These are phyloP conservation scores for Linnemannia schmuckeri DNA, from an alignment of 192 early-diverging fungal species.

Conservation along the genomic window DNA sequence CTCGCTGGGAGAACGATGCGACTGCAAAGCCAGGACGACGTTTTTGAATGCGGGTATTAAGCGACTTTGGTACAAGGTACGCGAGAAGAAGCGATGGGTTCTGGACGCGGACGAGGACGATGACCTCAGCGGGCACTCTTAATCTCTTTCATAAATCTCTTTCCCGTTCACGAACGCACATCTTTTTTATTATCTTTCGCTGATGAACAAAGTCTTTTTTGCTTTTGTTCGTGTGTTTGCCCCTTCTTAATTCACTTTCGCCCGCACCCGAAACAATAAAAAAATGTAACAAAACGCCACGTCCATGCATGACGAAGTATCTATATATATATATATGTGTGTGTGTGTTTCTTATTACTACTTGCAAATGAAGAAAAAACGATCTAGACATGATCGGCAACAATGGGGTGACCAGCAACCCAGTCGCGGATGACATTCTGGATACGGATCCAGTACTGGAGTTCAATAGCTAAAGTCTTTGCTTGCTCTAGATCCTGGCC, in stretches of 20 bases:
- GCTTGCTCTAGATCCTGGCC: conserved; percentile 65
- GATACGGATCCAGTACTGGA: conserved; percentile 86
- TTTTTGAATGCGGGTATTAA: conserved; percentile 54
- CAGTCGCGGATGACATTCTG: conserved; percentile 69
- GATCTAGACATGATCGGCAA: conserved; percentile 63
- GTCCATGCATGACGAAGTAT: too few relatives aligned
- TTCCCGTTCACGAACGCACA: not conserved
- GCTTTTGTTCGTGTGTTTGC: not conserved
- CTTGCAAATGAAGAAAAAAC: not conserved
- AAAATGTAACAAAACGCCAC: too few relatives aligned
- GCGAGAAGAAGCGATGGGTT: conserved; percentile 46
- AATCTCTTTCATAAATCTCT: not conserved
- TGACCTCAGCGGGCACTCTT: conserved; percentile 23
- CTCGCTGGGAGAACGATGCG: conserved; percentile 42
- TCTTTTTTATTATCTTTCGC: not conserved
- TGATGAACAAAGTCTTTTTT: not conserved
- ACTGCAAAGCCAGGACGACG: conserved; percentile 47
- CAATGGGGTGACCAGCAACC: conserved; percentile 66
- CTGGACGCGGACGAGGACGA: conserved; percentile 40
- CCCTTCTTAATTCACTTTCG: not conserved
- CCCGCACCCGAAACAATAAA: not conserved
- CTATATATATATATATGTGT: too few relatives aligned
- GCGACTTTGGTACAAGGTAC: conserved; percentile 45
- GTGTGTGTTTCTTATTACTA: too few relatives aligned
- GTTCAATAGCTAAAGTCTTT: conserved; percentile 72